These are phyloP conservation scores for Micractinium sp. DNA, from an alignment of 139 green algal genomes.

Conservation along the genomic window DNA sequence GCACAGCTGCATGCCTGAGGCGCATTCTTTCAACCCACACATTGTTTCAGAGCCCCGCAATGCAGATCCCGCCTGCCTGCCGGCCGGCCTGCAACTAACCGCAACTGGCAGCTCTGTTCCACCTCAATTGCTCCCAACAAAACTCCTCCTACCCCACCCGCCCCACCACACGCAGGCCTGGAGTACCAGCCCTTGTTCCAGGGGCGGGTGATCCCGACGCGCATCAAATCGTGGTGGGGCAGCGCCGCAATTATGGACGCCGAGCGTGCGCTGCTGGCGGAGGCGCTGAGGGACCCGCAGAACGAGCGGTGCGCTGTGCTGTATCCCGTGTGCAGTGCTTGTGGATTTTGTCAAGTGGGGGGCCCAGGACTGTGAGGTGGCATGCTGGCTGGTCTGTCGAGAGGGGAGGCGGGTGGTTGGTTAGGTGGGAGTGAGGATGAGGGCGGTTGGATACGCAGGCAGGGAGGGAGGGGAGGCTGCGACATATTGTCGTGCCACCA, in stretches of 20 bases:
- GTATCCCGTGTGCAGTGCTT: neutral
- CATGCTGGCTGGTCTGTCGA: neutral
- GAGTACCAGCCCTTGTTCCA: constrained; percentile 22
- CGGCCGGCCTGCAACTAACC: neutral
- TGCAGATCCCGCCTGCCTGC: neutral
- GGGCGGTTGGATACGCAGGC: no score
- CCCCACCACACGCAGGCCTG: neutral
- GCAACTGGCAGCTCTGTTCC: neutral
- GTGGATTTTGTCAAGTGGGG: no score
- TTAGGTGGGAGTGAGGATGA: no score
- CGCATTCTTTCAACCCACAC: no score
- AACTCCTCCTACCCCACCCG: no score
- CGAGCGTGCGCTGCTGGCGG: constrained; percentile 39
- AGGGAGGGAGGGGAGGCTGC: no score
- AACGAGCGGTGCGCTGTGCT: constrained; percentile 37
- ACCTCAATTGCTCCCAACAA: no score
- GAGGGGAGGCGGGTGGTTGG: no score
- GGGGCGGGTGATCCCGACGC: neutral
- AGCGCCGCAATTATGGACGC: constrained; percentile 24
- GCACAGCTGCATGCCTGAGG: no score
- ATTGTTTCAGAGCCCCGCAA: no score
- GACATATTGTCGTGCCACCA: neutral
- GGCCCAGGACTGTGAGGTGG: no score
- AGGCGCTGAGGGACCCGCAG: constrained; percentile 46
- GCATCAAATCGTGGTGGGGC: constrained; percentile 1